These are phyloP conservation scores for Bromus sterilis DNA, from an alignment of 176 grass and related monocot species.

Conservation along the genomic window DNA sequence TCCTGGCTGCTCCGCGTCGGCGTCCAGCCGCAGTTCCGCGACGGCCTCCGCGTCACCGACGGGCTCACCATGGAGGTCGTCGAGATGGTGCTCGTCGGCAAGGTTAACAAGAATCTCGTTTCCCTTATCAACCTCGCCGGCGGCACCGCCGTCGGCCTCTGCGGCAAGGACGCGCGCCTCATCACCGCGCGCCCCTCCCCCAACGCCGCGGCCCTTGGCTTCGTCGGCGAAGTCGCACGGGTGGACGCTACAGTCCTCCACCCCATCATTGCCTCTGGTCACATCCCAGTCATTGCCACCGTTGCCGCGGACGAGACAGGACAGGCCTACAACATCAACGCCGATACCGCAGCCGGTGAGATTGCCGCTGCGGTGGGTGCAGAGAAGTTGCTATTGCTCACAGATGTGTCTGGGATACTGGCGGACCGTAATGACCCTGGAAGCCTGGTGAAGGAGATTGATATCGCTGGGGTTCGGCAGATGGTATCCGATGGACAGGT, in stretches of 20 bases:
- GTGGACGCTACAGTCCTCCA: constrained; percentile 47
- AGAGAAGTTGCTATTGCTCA: constrained; percentile 65
- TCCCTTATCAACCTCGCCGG: constrained; percentile 48
- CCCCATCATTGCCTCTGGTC: constrained; percentile 33
- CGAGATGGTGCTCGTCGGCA: constrained; percentile 68
- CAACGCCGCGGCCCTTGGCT: constrained; percentile 41
- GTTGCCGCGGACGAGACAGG: constrained; percentile 56
- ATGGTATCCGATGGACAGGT: constrained; percentile 63
- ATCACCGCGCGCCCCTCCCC: constrained; percentile 49
- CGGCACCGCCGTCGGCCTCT: constrained; percentile 43
- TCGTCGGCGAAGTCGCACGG: constrained; percentile 43
- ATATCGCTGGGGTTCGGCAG: constrained; percentile 38
- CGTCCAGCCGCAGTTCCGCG: constrained; percentile 54
- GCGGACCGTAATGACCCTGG: constrained; percentile 50
- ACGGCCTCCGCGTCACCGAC: constrained; percentile 62
- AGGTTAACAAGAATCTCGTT: constrained; percentile 69
- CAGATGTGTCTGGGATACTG: constrained; percentile 55
- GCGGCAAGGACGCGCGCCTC: constrained; percentile 71
- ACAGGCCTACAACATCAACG: constrained; percentile 68
- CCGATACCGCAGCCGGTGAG: constrained; percentile 46
- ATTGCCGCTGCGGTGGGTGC: constrained; percentile 53
- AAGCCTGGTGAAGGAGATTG: constrained; percentile 62
- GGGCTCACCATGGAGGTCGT: constrained; percentile 67
- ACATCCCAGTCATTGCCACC: constrained; percentile 74
- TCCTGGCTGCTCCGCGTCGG: constrained; percentile 49